phyloP scores from a whole-genome alignment of 495 filamentous ascomycete species.

The Aspergillus egyptiacus region DNA sequence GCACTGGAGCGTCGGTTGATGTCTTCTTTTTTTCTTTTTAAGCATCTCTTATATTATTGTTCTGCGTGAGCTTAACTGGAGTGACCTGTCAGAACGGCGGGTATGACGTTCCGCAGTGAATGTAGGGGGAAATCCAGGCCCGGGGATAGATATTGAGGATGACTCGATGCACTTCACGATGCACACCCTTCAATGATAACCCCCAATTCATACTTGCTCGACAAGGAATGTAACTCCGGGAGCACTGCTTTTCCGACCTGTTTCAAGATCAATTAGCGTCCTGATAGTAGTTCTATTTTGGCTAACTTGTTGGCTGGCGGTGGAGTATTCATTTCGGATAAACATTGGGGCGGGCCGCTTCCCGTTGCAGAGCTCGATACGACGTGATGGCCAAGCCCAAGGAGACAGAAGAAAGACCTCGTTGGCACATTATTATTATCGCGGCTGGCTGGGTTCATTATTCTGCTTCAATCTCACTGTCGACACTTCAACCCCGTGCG shows the following conservation, averaged over 20 bases:
- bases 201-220: too few species aligned
- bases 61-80: slow-evolving; percentile 4
- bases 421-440: background rate
- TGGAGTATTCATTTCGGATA: slow-evolving; percentile 22
- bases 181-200: too few species aligned
- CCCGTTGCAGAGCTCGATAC: too few species aligned
- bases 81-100: too few species aligned
- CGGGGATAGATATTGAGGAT: background rate
- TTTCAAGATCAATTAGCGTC: background rate
- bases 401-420: background rate
- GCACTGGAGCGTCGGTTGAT: slow-evolving; percentile 16
- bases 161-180: too few species aligned
- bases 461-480: background rate
- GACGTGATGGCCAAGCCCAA: too few species aligned
- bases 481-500: slow-evolving; percentile 4
- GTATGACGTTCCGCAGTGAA: too few species aligned
- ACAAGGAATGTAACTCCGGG: background rate
- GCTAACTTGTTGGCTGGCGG: background rate
- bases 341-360: slow-evolving; percentile 21
- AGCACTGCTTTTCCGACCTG: background rate
- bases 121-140: background rate
- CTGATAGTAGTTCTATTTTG: background rate
- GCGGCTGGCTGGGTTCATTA: slow-evolving; percentile 11
- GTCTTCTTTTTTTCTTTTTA: slow-evolving; percentile 3
- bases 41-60: slow-evolving; percentile 7